Percentiles rank a stretch among this genome's conserved stretches.
phyloP scores from a whole-genome alignment of 768 basidiomycete species.

The Rhodotorula graminis region DNA sequence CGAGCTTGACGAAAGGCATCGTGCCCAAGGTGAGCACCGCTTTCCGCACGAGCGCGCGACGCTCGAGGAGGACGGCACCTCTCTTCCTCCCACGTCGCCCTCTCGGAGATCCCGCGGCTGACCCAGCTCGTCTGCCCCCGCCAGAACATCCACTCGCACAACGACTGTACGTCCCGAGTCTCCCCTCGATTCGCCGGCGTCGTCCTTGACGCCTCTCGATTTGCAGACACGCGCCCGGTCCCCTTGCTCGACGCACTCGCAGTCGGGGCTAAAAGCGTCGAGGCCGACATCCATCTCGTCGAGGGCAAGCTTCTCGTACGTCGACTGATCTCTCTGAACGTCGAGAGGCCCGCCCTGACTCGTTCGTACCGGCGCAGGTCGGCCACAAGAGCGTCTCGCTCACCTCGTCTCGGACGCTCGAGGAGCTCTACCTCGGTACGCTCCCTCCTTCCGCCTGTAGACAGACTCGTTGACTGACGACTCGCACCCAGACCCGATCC shows the following conservation, averaged over 20 bases:
- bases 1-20: conserved; percentile 1
- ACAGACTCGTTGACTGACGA: background rate
- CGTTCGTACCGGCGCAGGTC: background rate
- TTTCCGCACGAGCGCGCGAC: background rate
- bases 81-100: too few species aligned
- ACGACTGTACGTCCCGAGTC: conserved; percentile 16
- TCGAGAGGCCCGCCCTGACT: too few species aligned
- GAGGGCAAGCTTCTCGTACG: conserved; percentile 11
- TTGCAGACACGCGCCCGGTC: conserved; percentile 20
- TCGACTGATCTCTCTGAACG: too few species aligned
- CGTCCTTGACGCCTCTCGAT: background rate
- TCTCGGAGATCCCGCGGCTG: too few species aligned
- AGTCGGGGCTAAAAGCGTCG: conserved; percentile 21
- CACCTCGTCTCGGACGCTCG: background rate
- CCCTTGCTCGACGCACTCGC: conserved; percentile 20
- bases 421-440: conserved; percentile 23
- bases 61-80: too few species aligned
- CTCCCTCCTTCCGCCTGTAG: background rate
- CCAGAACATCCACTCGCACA: conserved; percentile 32
- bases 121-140: too few species aligned
- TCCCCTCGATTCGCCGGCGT: too few species aligned
- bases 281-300: conserved; percentile 20
- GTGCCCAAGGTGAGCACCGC: conserved; percentile 14
- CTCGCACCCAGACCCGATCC: conserved; percentile 14
- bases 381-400: conserved; percentile 13